Evolutionary conservation across 148 eudicot genomes (phyloP), one percentile per base, ranked within the genome.

Genomic region (Amaranthus palmeri): DNA sequence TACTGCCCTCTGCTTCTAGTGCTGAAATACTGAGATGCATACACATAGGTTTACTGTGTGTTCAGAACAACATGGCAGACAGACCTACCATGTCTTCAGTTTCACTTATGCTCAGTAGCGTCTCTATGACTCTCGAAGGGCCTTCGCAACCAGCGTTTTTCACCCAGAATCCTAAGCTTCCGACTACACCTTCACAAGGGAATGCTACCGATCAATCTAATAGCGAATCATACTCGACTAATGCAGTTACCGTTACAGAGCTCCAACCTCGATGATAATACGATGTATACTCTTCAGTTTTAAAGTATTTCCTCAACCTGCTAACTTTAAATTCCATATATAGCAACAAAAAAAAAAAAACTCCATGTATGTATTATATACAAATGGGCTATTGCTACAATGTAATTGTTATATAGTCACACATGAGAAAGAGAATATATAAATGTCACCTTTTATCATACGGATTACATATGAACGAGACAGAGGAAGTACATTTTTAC

Each of bases 21-120:
- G 61, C 46, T 40, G 86, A 85, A 13, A 70, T 85, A 69, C 47
- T 82, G 73, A 75, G 81, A 73, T 82, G 88, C 73, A 80, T 85
- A 49, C 88, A 85, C 42, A 80, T 85, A 8, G 88, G 85, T 44
- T 59, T 85, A 46, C 64, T 80, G 43, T 85, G 88, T 56, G 83
- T 77, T 65, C 85, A 85, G 74, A 77, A 82, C 65, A 72, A 80
- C 57, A 65, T 56, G 25, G 76, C 67, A n/a, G 69, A 77, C 8
- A 77, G 88, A 49, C 88, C 85, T 17, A 72, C 76, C 17, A 77
- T 85, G 83, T 78, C 85, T 15, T 69, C 81, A 3, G 63, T 85
- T 17, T 73, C 43, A 44, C 67, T 74, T 43, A 85, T 85, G 88
- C 83, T 85, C 8, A 80, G 59, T 54, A 80, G 83, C 54, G 54